Evolutionary conservation across 2,329 filamentous ascomycete species (phyloP), one percentile per base, ranked within the genome.

Genomic region (Paramyrothecium sp.): DNA sequence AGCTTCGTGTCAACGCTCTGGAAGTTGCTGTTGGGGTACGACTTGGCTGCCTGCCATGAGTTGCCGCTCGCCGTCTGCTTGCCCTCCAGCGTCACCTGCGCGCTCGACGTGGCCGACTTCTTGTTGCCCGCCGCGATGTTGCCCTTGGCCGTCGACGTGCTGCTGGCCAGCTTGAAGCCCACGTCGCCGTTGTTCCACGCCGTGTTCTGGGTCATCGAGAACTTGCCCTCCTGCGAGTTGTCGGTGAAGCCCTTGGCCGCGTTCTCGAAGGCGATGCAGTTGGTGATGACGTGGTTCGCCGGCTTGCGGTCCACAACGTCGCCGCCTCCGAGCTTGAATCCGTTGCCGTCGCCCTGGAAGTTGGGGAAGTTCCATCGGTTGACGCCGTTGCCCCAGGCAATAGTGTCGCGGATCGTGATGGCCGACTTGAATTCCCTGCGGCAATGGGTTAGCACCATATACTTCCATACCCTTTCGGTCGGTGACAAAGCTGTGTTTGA

Each of bases 291-390:
- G 58, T 80, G 78, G 65, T 76, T 70, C 0, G 76, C 76, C 0
- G 76, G 64, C 13, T 66, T 71, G 23, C 71, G 68, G 41, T 70
- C 68, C 12, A 65, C 71, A 3, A 69, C 69, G 49, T 73, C 66
- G 49, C 66, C 67, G 30, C 73, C 72, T 23, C 76, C 75, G 3
- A 81, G 72, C 65, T 81, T 79, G 73, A 79, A 78, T 17, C 78
- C 76, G 61, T 81, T 80, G 34, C 78, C 78, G 51, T 80, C 77
- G 19, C 77, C 77, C 21, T 73, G 65, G 56, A 79, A 80, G 19
- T 69, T 56, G 10, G 56, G 60, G 63, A 80, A 80, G 38, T 62
- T 66, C 78, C 78, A 80, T 20, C 71, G 68, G 56, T 80, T 78
- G 56, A 76, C 67, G 7, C 78, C 78, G 55, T 80, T 80, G 21